Base-by-base conservation (phyloP, 73 alveolate species). In the Paramecium octaurelia region DNA sequence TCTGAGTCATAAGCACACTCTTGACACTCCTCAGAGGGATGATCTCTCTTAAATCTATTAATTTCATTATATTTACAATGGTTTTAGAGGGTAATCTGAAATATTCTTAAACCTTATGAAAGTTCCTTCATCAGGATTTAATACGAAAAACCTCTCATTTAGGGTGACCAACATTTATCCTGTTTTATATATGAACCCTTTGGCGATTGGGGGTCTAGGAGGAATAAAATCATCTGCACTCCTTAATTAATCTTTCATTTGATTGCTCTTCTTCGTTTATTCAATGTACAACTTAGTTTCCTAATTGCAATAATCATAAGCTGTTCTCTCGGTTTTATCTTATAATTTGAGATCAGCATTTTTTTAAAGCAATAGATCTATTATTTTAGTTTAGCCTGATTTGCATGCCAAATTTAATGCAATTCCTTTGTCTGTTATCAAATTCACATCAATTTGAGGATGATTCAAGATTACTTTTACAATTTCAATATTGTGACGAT, bases 51-150 rank as follows among this genome's bases (percentile, higher is more conserved):
- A 64, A 64, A 64, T 12, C 14, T 64, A 64, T 31, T 64, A 64
- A 34, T 31, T 64, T 31, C 2, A 31, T n/a, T 3, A 54, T 7
- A 3, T 11, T 34, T 64, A 64, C 84, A 89, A 71, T 23, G 94
- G 94, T 42, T 89, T 89, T 12, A 89, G 48, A 6, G 94, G 94
- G 29, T 71, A 89, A 24, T 89, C 92, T 18, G 48, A 42, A 38
- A 70, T 44, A 21, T 23, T 71, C 27, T 89, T 89, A 50, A 58
- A 89, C 21, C 94, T 35, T 34, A 89, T 89, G 23, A 89, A 89
- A 24, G 91, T 71, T 16, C 94, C 94, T 34, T 89, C 94, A 70
- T 89, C 94, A 23, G 94, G 92, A 48, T 89, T 89, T 5, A 89
- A 42, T 6, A 89, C 94, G 48, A 89, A 89, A 70, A 43, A 89